These are phyloP conservation scores for Eruca vesicaria DNA, from an alignment of 441 rosid species.

Conservation along the genomic window DNA sequence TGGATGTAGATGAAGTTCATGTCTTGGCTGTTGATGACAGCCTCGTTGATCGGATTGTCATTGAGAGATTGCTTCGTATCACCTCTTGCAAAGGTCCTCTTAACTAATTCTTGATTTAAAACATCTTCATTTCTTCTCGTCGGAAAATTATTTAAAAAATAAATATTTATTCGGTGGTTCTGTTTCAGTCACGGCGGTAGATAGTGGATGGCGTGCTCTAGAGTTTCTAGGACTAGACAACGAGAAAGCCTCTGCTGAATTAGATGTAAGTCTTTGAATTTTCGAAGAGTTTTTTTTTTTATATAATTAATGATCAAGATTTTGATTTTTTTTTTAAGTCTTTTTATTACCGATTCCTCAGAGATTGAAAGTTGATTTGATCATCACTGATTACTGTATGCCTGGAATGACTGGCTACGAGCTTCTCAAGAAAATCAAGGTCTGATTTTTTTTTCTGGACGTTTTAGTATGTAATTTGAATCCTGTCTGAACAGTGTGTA, in stretches of 20 bases:
- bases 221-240: conserved; percentile 72
- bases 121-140: too few species aligned
- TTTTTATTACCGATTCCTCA: conserved; percentile 20
- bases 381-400: conserved; percentile 94
- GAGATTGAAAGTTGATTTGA: conserved; percentile 80
- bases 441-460: too few species aligned
- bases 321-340: neutral
- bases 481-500: neutral
- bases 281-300: neutral
- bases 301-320: neutral
- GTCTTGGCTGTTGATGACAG: conserved; percentile 94
- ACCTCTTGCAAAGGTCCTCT: conserved; percentile 75
- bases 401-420: conserved; percentile 98
- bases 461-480: too few species aligned
- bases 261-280: conserved; percentile 43
- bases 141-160: neutral
- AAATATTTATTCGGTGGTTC: neutral
- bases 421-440: conserved; percentile 88
- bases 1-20: conserved; percentile 58
- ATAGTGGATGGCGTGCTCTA: conserved; percentile 84
- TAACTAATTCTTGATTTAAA: too few species aligned
- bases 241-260: conserved; percentile 42
- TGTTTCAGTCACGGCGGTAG: conserved; percentile 79
- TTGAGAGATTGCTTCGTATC: conserved; percentile 76
- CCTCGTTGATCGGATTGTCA: conserved; percentile 77